Conservation (phyloP, 2,329 filamentous ascomycete species). For the Epichloe coenophiala region DNA sequence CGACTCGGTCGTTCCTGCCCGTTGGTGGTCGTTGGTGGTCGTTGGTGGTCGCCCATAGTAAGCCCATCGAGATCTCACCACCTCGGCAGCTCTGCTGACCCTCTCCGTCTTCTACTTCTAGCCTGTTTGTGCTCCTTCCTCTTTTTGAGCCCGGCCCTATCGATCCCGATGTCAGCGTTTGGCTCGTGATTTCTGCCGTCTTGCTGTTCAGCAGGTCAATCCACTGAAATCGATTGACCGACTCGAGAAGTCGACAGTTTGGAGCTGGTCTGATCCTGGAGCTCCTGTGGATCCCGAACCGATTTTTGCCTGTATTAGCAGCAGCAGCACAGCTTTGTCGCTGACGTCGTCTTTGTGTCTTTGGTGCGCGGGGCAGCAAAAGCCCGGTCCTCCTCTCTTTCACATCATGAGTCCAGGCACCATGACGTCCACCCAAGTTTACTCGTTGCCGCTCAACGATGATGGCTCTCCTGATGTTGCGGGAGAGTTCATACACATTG, state of each 20-base stretch:
- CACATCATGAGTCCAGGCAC: conserved; percentile 44
- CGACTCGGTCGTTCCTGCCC: neutral
- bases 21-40: too few relatives aligned
- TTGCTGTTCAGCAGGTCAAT: neutral
- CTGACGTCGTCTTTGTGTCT: neutral
- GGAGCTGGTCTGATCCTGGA: neutral
- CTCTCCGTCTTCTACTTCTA: neutral
- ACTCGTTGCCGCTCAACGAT: conserved; percentile 82
- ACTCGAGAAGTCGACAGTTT: neutral
- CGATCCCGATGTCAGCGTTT: neutral
- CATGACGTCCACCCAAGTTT: conserved; percentile 59
- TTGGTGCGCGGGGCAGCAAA: conserved; percentile 8
- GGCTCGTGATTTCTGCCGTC: neutral
- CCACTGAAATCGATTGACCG: neutral
- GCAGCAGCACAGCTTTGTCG: neutral
- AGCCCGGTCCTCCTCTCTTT: conserved; percentile 14
- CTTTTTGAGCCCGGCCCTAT: neutral
- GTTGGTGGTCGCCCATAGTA: too few relatives aligned
- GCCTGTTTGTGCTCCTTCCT: neutral
- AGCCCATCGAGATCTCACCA: neutral
- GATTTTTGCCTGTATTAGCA: neutral
- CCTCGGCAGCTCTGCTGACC: neutral
- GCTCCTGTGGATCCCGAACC: conserved; percentile 1
- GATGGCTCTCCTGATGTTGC: conserved; percentile 81
- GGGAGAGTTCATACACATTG: conserved; percentile 83